Conservation (phyloP, 2,329 filamentous ascomycete species). For the Fusarium proliferatum region DNA sequence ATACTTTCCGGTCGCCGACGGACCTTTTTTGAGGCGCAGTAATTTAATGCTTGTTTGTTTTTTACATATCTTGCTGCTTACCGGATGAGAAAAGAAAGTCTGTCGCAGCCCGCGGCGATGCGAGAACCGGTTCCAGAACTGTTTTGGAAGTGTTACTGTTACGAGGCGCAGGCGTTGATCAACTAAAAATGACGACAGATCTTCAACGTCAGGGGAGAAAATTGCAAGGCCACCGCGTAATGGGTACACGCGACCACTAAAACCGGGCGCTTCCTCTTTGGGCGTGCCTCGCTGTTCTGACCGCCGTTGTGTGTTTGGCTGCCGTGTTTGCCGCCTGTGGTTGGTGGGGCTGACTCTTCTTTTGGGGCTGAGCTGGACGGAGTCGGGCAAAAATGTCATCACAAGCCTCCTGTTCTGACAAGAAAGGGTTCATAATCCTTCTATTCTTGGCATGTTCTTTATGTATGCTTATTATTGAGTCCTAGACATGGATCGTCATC, state of each 20-base stretch:
- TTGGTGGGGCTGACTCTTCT: background rate
- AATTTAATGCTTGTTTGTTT: background rate
- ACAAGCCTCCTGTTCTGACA: background rate
- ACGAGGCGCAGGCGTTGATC: background rate
- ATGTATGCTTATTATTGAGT: background rate
- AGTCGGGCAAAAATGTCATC: background rate
- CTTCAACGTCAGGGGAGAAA: background rate
- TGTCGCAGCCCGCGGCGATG: background rate
- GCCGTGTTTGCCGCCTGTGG: background rate
- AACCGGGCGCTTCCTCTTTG: constrained; percentile 10
- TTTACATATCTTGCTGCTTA: background rate
- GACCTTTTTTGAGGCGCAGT: background rate
- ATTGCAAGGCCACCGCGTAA: background rate
- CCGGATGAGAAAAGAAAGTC: background rate
- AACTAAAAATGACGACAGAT: constrained; percentile 14
- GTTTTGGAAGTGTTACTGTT: background rate
- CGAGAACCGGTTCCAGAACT: background rate
- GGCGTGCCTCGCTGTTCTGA: background rate
- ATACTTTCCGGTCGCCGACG: background rate
- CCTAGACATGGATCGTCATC: background rate
- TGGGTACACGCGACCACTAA: background rate
- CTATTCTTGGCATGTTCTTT: background rate
- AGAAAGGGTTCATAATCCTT: background rate
- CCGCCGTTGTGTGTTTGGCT: background rate
- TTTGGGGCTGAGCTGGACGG: background rate